Percentiles rank a stretch among this genome's conserved stretches.
phyloP scores from a whole-genome alignment of 1,284 basidiomycete genomes.

The Ustilago shanxiensis region DNA sequence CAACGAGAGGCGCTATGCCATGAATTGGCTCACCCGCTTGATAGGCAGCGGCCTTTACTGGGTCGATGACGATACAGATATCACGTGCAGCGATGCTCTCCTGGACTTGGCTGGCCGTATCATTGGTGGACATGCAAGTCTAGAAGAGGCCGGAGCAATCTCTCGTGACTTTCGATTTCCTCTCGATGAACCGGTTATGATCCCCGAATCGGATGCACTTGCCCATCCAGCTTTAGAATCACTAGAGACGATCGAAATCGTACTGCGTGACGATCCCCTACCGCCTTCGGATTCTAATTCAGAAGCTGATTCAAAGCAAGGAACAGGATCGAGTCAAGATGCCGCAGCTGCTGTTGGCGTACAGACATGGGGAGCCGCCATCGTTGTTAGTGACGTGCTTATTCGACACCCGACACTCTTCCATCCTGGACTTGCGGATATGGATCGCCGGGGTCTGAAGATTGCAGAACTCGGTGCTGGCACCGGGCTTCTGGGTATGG shows the following conservation, averaged over 20 bases:
- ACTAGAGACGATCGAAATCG: slow-evolving; percentile 17
- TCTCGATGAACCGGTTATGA: slow-evolving; percentile 21
- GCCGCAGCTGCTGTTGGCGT: slow-evolving; percentile 54
- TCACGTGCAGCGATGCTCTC: slow-evolving; percentile 22
- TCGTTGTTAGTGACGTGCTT: slow-evolving; percentile 45
- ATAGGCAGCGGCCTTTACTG: slow-evolving; percentile 47
- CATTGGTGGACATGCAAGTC: slow-evolving; percentile 38
- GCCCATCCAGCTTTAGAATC: neutral
- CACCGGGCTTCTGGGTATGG: slow-evolving; percentile 51
- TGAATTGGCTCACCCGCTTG: slow-evolving; percentile 52
- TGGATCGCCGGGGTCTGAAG: neutral
- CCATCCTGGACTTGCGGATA: slow-evolving; percentile 10
- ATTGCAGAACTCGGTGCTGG: slow-evolving; percentile 52
- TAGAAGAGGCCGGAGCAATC: slow-evolving; percentile 47
- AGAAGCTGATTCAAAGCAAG: slow-evolving; percentile 9
- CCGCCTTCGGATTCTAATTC: slow-evolving; percentile 42
- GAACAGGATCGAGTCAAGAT: slow-evolving; percentile 24
- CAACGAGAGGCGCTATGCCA: slow-evolving; percentile 41
- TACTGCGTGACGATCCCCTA: slow-evolving; percentile 40
- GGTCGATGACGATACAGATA: slow-evolving; percentile 22
- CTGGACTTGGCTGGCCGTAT: slow-evolving; percentile 51
- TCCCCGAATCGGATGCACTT: slow-evolving; percentile 11
- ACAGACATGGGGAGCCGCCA: slow-evolving; percentile 50
- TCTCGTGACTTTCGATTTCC: slow-evolving; percentile 46
- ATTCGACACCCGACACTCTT: slow-evolving; percentile 35